Percentiles rank a stretch among this genome's conserved stretches.
Evolutionary conservation across 148 eudicot genomes (phyloP).

Genomic region (Mesembryanthemum crystallinum): DNA sequence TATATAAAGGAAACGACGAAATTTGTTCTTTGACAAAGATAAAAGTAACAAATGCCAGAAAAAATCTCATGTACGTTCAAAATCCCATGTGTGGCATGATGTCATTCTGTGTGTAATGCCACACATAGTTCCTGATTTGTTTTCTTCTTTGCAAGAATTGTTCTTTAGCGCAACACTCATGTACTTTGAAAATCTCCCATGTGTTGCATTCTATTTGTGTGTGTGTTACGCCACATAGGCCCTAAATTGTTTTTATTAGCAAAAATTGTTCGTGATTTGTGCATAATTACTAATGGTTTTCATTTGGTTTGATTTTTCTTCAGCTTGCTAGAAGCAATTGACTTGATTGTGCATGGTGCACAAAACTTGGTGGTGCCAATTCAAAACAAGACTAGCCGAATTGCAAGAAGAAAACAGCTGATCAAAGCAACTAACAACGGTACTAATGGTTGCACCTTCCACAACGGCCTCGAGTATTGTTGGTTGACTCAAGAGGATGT

Average conservation of each 20-base stretch:
- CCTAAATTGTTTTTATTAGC: constrained; percentile 9
- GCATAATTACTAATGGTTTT: constrained; percentile 5
- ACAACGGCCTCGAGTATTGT: constrained; percentile 62
- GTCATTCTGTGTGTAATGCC: too few relatives aligned
- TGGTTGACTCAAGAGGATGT: constrained; percentile 87
- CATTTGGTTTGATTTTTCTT: constrained; percentile 1
- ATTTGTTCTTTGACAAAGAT: too few relatives aligned
- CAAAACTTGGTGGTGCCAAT: constrained; percentile 80
- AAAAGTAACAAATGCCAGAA: too few relatives aligned
- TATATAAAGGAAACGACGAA: too few relatives aligned
- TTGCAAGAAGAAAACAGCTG: constrained; percentile 36
- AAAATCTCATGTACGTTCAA: too few relatives aligned
- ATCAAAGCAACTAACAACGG: constrained; percentile 17
- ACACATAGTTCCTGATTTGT: too few relatives aligned
- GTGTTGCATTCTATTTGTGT: background rate
- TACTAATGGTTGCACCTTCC: constrained; percentile 20
- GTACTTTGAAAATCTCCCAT: too few relatives aligned
- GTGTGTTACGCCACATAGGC: constrained; percentile 3
- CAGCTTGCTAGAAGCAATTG: constrained; percentile 81
- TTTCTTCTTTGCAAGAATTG: too few relatives aligned
- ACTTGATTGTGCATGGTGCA: constrained; percentile 66
- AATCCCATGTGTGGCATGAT: too few relatives aligned
- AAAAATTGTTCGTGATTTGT: background rate
- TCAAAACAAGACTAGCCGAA: constrained; percentile 24
- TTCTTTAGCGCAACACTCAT: background rate